Conservation (phyloP, 495 filamentous ascomycete genomes). For the Neurospora discreta region DNA sequence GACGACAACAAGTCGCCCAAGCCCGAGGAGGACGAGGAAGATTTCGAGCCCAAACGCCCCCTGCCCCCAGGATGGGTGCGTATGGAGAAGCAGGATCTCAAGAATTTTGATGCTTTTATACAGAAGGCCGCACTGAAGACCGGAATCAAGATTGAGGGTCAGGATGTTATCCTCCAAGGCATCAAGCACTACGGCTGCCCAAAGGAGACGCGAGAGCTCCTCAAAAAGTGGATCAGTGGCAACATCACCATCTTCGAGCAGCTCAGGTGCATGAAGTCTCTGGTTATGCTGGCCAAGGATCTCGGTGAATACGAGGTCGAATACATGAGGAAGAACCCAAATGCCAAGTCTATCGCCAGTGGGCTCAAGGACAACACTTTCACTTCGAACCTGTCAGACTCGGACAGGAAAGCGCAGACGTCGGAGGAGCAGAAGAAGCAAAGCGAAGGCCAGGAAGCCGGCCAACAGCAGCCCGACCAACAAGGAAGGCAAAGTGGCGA, state of each 20-base stretch:
- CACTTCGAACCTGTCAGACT: constrained; percentile 12
- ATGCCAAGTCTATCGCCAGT: neutral
- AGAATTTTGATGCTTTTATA: constrained; percentile 2
- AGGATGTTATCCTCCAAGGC: constrained; percentile 1
- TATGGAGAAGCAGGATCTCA: constrained; percentile 20
- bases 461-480: constrained; percentile 9
- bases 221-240: constrained; percentile 46
- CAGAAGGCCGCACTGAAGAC: neutral
- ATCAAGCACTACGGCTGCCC: constrained; percentile 20
- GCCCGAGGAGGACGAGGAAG: neutral
- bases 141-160: neutral
- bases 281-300: constrained; percentile 10
- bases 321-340: neutral
- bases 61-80: constrained; percentile 26
- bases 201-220: constrained; percentile 16
- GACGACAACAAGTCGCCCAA: neutral
- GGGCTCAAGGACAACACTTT: neutral
- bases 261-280: constrained; percentile 18
- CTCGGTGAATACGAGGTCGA: constrained; percentile 6
- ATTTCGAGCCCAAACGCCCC: neutral
- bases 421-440: constrained; percentile 13
- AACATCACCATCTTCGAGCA: constrained; percentile 54
- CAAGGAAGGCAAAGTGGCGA: constrained; percentile 15
- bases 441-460: constrained; percentile 8
- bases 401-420: constrained; percentile 6